Evolutionary conservation across 306 rosid species (phyloP).

Genomic region (Abrus precatorius): DNA sequence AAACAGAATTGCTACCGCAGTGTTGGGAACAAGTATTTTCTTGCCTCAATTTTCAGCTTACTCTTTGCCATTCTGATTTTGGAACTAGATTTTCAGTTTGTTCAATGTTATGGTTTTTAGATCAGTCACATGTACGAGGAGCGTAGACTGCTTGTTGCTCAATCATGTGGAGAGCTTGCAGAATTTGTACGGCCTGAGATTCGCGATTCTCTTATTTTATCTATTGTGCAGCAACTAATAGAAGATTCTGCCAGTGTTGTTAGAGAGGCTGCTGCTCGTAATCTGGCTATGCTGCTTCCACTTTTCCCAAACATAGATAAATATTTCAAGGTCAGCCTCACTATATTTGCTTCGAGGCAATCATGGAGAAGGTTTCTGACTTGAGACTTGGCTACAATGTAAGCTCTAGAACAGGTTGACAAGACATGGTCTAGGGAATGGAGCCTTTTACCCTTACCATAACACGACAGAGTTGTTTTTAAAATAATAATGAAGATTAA

Average conservation of each 20-base stretch:
- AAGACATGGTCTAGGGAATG: constrained; percentile 89
- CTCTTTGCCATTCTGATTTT: constrained; percentile 40
- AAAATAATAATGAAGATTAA: constrained; percentile 38
- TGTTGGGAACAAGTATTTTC: constrained; percentile 97
- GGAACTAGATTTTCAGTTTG: constrained; percentile 46
- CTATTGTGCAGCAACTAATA: constrained; percentile 90
- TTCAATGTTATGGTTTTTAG: constrained; percentile 56
- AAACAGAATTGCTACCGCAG: constrained; percentile 97
- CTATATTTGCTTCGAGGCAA: constrained; percentile 99
- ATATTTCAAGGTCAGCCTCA: constrained; percentile 99
- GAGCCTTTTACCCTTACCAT: constrained; percentile 67
- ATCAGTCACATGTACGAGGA: constrained; percentile 97
- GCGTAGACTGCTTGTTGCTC: constrained; percentile 98
- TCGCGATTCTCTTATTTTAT: constrained; percentile 94
- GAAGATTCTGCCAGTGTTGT: constrained; percentile 96
- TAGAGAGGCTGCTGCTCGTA: constrained; percentile 94
- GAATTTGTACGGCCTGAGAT: constrained; percentile 97
- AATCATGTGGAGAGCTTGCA: constrained; percentile 97
- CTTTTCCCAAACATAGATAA: constrained; percentile 92
- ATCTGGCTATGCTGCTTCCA: constrained; percentile 97
- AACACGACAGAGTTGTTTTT: constrained; percentile 53
- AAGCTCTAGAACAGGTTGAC: constrained; percentile 94
- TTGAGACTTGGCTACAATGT: constrained; percentile 98
- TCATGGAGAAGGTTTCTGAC: constrained; percentile 99
- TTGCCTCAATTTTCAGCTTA: constrained; percentile 37